Base-by-base conservation (phyloP, 2,329 filamentous ascomycete species). In the Apiospora phragmitis region DNA sequence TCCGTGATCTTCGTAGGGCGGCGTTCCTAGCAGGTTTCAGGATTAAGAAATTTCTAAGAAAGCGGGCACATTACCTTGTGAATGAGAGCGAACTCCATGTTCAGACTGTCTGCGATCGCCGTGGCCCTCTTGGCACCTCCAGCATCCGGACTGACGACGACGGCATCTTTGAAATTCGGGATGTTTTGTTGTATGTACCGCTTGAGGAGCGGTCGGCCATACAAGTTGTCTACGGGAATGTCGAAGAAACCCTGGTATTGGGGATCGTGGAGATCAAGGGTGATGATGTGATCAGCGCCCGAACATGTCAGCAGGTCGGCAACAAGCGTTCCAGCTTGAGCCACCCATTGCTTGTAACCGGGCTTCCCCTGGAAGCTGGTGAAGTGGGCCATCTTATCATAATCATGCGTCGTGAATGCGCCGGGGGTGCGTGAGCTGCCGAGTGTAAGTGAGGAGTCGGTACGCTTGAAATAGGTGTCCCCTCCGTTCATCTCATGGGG, bases 201-300 rank as follows among this genome's bases (percentile, higher is more conserved):
- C 79, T 91, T 90, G 68, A 92, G 85, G 68, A 95, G 84, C 68
- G 93, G 91, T 76, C 93, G 91, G 70, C 92, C 96, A 83, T 98
- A 98, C 24, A 99, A 87, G 81, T 99, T 99, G 84, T 99, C 96
- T 69, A 99, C 96, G 1, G 96, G 96, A 71, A 98, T 97, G 79
- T 99, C 95, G 80, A 99, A 98, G 86, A 98, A 99, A 69, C 96
- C 96, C 83, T 99, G 96, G 79, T 98, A 98, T 82, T 99, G 94
- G 59, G 94, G 93, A 81, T 98, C 95, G 80, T 96, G 94, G 68
- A 99, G 88, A 79, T 99, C 96, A 93, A 99, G 97, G 42, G 95
- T 98, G 81, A 98, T 98, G 80, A 97, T 92, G 72, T 98, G 96
- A 81, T 99, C 95, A 65, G 96, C 94, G 74, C 96, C 96, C 73